These are phyloP conservation scores for Phaeotremella skinneri DNA, from an alignment of 768 basidiomycete genomes.

Conservation along the genomic window DNA sequence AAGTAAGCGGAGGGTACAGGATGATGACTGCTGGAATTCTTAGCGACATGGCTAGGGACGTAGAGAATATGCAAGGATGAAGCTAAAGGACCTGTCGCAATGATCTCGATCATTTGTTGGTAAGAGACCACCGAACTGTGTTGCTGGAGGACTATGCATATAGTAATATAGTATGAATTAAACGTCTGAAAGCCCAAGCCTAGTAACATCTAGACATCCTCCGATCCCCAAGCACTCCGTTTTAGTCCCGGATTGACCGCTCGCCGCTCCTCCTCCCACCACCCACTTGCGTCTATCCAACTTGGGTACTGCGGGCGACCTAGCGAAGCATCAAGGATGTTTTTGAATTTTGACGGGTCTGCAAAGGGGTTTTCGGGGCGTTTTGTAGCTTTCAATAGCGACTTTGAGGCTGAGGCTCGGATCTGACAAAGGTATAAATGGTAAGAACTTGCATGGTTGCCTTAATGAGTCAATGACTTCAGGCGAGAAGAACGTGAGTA, in stretches of 20 bases:
- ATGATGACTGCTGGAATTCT: too few relatives aligned
- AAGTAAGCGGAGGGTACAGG: too few relatives aligned
- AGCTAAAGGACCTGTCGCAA: too few relatives aligned
- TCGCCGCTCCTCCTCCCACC: slow-evolving; percentile 70
- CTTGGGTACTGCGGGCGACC: slow-evolving; percentile 77
- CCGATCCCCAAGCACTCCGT: not conserved
- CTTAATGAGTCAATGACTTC: not conserved
- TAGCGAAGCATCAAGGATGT: slow-evolving; percentile 66
- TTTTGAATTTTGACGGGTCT: slow-evolving; percentile 70
- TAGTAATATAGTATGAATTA: too few relatives aligned
- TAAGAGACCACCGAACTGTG: too few relatives aligned
- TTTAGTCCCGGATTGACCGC: slow-evolving; percentile 64
- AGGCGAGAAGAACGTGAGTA: slow-evolving; percentile 22
- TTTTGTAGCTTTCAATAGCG: slow-evolving; percentile 60
- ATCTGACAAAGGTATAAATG: slow-evolving; percentile 58
- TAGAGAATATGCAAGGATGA: too few relatives aligned
- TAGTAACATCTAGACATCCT: not conserved
- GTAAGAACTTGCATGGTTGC: too few relatives aligned
- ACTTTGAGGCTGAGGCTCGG: slow-evolving; percentile 76
- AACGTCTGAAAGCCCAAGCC: too few relatives aligned
- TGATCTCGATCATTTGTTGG: too few relatives aligned
- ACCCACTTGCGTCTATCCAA: slow-evolving; percentile 67
- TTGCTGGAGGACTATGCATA: too few relatives aligned
- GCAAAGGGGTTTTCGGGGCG: slow-evolving; percentile 77
- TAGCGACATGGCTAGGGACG: too few relatives aligned